phyloP scores from a whole-genome alignment of 352 stramenopile species.

The Globisporangium echinulatum region DNA sequence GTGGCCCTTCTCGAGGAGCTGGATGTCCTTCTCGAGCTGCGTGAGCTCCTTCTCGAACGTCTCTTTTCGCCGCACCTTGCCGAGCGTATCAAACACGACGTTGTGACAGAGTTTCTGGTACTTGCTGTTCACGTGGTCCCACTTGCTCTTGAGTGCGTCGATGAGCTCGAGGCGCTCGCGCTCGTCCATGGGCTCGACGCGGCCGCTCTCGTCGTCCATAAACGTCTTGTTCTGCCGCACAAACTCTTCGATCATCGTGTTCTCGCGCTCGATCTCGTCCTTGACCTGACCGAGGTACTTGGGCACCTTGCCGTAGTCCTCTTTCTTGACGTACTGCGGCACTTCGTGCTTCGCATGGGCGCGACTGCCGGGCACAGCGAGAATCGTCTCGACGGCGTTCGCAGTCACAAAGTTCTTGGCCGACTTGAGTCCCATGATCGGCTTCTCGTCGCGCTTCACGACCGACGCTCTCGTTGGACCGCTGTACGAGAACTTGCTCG shows the following conservation, averaged over 20 bases:
- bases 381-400: conserved; percentile 91
- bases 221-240: conserved; percentile 87
- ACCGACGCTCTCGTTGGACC: conserved; percentile 60
- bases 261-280: conserved; percentile 90
- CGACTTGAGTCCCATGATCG: conserved; percentile 89
- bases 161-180: conserved; percentile 78
- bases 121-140: conserved; percentile 90
- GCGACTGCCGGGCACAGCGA: conserved; percentile 62
- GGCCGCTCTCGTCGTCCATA: conserved; percentile 61
- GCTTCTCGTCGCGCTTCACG: conserved; percentile 83
- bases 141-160: conserved; percentile 89
- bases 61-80: conserved; percentile 91
- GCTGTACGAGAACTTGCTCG: conserved; percentile 62
- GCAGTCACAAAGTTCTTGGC: conserved; percentile 92
- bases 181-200: conserved; percentile 77
- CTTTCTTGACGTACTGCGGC: conserved; percentile 81
- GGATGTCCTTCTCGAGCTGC: conserved; percentile 90
- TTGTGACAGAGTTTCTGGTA: conserved; percentile 95
- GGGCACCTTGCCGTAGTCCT: conserved; percentile 91
- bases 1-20: conserved; percentile 71
- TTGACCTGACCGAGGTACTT: conserved; percentile 90
- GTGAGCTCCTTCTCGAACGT: conserved; percentile 88
- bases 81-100: conserved; percentile 88
- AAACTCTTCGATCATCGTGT: conserved; percentile 90
- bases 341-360: conserved; percentile 51